phyloP scores from a whole-genome alignment of 305 asterid genomes.

The Fraxinus dipetala region DNA sequence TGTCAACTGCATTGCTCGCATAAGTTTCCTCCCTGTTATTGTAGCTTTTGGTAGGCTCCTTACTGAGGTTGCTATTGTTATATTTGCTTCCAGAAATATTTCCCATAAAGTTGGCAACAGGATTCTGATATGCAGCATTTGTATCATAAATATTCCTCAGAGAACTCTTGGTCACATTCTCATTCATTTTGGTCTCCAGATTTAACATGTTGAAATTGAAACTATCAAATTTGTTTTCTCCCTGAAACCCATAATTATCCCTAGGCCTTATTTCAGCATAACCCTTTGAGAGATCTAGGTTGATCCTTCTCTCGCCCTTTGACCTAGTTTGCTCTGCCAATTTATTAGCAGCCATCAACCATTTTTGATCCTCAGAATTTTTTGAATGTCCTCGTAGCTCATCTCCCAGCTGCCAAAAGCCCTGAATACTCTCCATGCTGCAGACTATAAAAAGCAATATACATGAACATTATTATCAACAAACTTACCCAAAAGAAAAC shows the following conservation, averaged over 20 bases:
- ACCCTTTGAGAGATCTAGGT: slow-evolving; percentile 74
- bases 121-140: slow-evolving; percentile 58
- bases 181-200: slow-evolving; percentile 56
- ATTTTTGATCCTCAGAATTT: slow-evolving; percentile 76
- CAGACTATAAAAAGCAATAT: slow-evolving; percentile 21
- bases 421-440: slow-evolving; percentile 58
- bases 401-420: slow-evolving; percentile 93
- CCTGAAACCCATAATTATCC: slow-evolving; percentile 55
- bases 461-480: background rate
- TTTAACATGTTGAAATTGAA: slow-evolving; percentile 65
- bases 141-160: slow-evolving; percentile 46
- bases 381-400: slow-evolving; percentile 86
- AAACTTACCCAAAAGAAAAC: background rate
- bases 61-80: slow-evolving; percentile 36
- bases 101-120: slow-evolving; percentile 38
- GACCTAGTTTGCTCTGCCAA: slow-evolving; percentile 79
- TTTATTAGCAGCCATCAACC: slow-evolving; percentile 75
- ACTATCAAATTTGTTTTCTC: slow-evolving; percentile 69
- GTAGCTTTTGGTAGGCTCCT: slow-evolving; percentile 46
- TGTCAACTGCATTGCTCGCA: slow-evolving; percentile 51
- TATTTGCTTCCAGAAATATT: slow-evolving; percentile 54
- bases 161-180: slow-evolving; percentile 43
- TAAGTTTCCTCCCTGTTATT: slow-evolving; percentile 49
- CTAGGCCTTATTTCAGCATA: slow-evolving; percentile 51
- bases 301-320: slow-evolving; percentile 67